Conservation (phyloP, 352 stramenopile species). For the Proteromonas lacertae region DNA sequence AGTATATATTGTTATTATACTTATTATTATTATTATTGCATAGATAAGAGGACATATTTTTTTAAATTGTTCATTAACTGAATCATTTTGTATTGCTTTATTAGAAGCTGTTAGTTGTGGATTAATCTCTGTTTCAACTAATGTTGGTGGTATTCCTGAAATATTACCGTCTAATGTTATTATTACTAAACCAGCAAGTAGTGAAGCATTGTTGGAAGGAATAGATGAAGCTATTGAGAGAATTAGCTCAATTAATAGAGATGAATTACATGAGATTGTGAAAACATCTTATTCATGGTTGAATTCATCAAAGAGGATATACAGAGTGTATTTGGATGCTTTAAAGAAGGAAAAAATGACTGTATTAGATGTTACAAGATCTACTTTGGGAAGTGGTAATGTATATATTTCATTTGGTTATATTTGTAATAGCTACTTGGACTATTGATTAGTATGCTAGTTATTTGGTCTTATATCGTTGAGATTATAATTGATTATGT, state of each 20-base stretch:
- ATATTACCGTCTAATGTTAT: constrained; percentile 62
- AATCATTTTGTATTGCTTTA: constrained; percentile 92
- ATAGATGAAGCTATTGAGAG: constrained; percentile 17
- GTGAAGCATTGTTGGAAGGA: constrained; percentile 27
- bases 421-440: no score
- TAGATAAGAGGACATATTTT: constrained; percentile 80
- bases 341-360: no score
- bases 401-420: no score
- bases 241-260: constrained; percentile 12
- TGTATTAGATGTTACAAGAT: no score
- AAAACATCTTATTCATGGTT: constrained; percentile 48
- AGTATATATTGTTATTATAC: no score
- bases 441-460: no score
- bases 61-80: constrained; percentile 87
- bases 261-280: constrained; percentile 23
- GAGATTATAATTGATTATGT: no score
- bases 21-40: no score
- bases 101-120: constrained; percentile 59
- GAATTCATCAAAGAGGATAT: constrained; percentile 28
- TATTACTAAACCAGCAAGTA: constrained; percentile 36
- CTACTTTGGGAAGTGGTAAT: no score
- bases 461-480: no score
- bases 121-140: constrained; percentile 71
- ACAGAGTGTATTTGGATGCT: constrained; percentile 38
- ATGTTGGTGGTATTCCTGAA: constrained; percentile 76